These are phyloP conservation scores for Penium margaritaceum DNA, from an alignment of 139 green algal genomes.

Conservation along the genomic window DNA sequence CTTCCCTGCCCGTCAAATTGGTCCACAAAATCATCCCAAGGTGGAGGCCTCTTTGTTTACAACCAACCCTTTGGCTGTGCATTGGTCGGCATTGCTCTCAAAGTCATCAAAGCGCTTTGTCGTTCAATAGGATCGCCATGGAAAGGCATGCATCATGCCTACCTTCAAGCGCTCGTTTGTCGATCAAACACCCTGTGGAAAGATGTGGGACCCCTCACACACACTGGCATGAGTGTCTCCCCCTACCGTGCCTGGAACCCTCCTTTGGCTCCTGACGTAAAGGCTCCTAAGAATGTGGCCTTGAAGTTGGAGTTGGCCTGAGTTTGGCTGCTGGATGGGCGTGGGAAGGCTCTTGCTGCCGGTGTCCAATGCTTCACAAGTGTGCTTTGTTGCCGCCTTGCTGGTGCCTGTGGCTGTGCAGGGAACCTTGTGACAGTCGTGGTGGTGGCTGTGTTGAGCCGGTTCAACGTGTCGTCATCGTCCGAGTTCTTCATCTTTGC, in stretches of 20 bases:
- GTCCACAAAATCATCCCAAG: no score
- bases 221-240: no score
- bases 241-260: conserved; percentile 3
- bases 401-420: conserved; percentile 10
- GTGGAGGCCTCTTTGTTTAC: no score
- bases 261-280: neutral
- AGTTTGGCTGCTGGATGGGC: neutral
- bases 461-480: conserved; percentile 5
- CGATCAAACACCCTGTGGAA: no score
- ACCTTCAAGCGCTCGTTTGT: no score
- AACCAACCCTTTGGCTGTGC: no score
- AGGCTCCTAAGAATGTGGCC: neutral
- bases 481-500: conserved; percentile 43
- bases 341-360: conserved; percentile 1
- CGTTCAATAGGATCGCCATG: no score
- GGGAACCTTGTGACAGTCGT: conserved; percentile 38
- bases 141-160: no score
- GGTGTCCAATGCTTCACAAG: neutral
- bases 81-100: no score
- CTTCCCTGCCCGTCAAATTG: no score
- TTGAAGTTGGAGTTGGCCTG: neutral
- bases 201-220: no score
- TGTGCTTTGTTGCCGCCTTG: neutral
- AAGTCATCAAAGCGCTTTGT: no score
- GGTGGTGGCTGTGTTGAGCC: conserved; percentile 6